These are phyloP conservation scores for Apiotrichum akiyoshidainum DNA, from an alignment of 1,284 basidiomycete species.

Conservation along the genomic window DNA sequence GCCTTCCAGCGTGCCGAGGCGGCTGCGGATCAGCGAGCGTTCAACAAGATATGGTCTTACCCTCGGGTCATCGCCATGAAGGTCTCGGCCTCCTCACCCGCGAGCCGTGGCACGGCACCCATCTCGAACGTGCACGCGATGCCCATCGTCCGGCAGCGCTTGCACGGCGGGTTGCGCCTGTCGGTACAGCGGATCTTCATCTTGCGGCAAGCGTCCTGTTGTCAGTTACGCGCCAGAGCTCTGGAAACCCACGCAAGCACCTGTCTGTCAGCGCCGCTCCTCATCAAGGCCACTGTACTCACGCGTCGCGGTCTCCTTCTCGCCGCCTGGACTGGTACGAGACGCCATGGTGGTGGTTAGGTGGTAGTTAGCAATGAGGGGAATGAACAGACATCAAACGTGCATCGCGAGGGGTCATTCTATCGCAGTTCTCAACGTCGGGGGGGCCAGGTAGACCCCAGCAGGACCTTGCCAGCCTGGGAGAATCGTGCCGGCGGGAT, in stretches of 20 bases:
- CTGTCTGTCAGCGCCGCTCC: neutral
- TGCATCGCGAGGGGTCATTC: too few relatives aligned
- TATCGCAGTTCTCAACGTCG: too few relatives aligned
- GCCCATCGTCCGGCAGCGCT: constrained; percentile 21
- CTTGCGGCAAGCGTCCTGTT: constrained; percentile 21
- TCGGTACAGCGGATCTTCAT: constrained; percentile 28
- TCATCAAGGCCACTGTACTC: too few relatives aligned
- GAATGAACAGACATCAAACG: too few relatives aligned
- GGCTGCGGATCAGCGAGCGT: neutral
- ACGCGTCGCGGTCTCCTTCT: too few relatives aligned
- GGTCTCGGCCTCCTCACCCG: constrained; percentile 8
- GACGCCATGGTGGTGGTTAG: too few relatives aligned
- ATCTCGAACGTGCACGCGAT: constrained; percentile 19
- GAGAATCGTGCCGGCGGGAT: too few relatives aligned
- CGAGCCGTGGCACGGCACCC: constrained; percentile 4
- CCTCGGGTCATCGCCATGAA: neutral
- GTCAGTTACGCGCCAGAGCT: neutral
- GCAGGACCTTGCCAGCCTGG: too few relatives aligned
- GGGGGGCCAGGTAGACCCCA: too few relatives aligned
- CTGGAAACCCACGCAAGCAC: constrained; percentile 5
- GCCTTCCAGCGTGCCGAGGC: constrained; percentile 11
- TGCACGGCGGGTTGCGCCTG: constrained; percentile 25
- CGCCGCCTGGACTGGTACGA: too few relatives aligned
- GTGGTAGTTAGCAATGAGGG: too few relatives aligned
- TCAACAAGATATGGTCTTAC: neutral